Evolutionary conservation across 2,329 filamentous ascomycete genomes (phyloP).

Genomic region (Penicillium sp.): DNA sequence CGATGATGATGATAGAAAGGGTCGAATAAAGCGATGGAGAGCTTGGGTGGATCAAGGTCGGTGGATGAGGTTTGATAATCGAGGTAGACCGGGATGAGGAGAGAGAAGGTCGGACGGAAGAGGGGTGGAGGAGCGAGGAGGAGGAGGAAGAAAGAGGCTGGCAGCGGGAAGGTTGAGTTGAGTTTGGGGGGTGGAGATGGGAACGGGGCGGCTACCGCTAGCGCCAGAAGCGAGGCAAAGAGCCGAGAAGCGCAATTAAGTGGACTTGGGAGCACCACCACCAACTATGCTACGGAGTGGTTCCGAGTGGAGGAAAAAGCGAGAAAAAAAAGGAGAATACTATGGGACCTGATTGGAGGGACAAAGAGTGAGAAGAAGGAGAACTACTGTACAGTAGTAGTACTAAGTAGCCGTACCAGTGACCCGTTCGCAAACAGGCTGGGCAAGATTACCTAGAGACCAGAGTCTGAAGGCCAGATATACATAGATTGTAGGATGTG

Average conservation of each 20-base stretch:
- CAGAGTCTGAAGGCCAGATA: not conserved
- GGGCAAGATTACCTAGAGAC: not conserved
- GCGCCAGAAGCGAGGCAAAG: constrained; percentile 43
- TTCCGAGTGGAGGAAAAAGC: constrained; percentile 7
- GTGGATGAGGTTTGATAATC: not conserved
- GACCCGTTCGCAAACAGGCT: constrained; percentile 11
- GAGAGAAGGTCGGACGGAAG: constrained; percentile 9
- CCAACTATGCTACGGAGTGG: constrained; percentile 8
- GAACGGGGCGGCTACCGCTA: constrained; percentile 40
- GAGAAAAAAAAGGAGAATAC: constrained; percentile 1
- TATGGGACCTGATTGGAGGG: not conserved
- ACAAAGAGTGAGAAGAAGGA: constrained; percentile 6
- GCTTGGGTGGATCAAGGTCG: not conserved
- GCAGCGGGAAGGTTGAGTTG: constrained; percentile 32
- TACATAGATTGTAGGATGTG: too few species aligned
- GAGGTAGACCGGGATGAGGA: not conserved
- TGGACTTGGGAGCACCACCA: not conserved
- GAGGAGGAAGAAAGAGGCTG: constrained; percentile 34
- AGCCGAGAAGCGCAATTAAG: constrained; percentile 34
- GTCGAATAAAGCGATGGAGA: not conserved
- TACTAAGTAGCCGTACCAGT: constrained; percentile 13
- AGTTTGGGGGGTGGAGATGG: constrained; percentile 26
- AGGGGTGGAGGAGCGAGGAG: constrained; percentile 21
- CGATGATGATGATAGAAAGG: not conserved
- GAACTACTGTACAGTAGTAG: not conserved